phyloP scores from a whole-genome alignment of 805 yeast genomes.

The Alloascoidea hylecoeti region DNA sequence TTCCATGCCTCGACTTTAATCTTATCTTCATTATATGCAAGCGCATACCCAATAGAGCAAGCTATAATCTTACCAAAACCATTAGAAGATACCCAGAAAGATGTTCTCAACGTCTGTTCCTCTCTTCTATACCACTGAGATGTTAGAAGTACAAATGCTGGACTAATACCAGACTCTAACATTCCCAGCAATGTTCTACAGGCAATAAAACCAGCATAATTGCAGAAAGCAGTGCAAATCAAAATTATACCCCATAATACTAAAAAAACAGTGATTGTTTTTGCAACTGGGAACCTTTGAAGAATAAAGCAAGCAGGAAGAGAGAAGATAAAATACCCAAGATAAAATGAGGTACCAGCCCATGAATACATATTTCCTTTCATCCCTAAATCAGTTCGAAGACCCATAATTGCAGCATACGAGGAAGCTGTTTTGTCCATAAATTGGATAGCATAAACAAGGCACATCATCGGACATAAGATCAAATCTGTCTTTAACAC shows the following conservation, averaged over 20 bases:
- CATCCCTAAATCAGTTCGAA: conserved; percentile 30
- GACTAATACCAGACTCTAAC: conserved; percentile 37
- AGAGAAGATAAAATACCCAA: conserved; percentile 51
- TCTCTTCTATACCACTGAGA: conserved; percentile 42
- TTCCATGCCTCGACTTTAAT: conserved; percentile 37
- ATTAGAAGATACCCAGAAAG: conserved; percentile 17
- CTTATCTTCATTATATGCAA: conserved; percentile 16
- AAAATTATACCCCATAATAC: conserved; percentile 51
- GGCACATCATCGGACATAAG: conserved; percentile 34
- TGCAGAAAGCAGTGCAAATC: conserved; percentile 34
- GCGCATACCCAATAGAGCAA: conserved; percentile 18
- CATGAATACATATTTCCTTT: conserved; percentile 22
- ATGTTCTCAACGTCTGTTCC: conserved; percentile 36
- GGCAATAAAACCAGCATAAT: conserved; percentile 29
- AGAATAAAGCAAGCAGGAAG: conserved; percentile 29
- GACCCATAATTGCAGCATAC: conserved; percentile 39
- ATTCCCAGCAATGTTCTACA: conserved; percentile 36
- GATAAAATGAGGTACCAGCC: conserved; percentile 45
- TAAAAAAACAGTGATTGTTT: conserved; percentile 30
- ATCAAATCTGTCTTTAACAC: conserved; percentile 34
- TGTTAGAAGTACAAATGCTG: conserved; percentile 40
- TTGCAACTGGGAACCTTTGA: conserved; percentile 45
- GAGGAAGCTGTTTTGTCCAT: conserved; percentile 46
- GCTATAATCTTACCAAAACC: conserved; percentile 29
- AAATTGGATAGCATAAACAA: conserved; percentile 35